phyloP scores from a whole-genome alignment of 352 stramenopile genomes.

The Aphanomyces invadans region DNA sequence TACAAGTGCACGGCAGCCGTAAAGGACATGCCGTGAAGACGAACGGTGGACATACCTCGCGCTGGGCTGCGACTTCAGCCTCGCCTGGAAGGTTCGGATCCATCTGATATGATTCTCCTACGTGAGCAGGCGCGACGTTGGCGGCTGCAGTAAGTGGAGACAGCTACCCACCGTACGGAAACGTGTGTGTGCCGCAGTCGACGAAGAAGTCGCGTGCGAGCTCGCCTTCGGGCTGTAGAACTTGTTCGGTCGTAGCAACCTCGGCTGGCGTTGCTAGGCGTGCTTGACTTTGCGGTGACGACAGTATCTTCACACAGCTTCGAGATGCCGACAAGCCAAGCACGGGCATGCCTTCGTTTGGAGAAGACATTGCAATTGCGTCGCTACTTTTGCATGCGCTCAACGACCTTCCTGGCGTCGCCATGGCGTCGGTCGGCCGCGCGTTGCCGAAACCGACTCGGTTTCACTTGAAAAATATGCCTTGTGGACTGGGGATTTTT shows the following conservation, averaged over 20 bases:
- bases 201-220: slow-evolving; percentile 13
- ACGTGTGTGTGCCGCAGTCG: slow-evolving; percentile 12
- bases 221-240: neutral
- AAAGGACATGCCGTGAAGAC: neutral
- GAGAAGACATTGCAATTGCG: neutral
- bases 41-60: neutral
- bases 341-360: neutral
- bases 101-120: slow-evolving; percentile 16
- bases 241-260: too few species aligned
- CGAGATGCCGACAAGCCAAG: neutral
- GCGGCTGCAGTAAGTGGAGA: neutral
- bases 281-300: neutral
- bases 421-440: neutral
- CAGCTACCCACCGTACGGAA: neutral
- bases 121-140: neutral
- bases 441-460: neutral
- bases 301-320: neutral
- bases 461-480: too few species aligned
- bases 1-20: neutral
- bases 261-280: neutral
- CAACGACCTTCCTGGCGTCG: neutral
- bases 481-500: too few species aligned
- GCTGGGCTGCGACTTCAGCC: neutral
- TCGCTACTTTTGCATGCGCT: neutral
- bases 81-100: slow-evolving; percentile 11